Conservation (phyloP, 306 rosid species). For the Dryas octopetala region DNA sequence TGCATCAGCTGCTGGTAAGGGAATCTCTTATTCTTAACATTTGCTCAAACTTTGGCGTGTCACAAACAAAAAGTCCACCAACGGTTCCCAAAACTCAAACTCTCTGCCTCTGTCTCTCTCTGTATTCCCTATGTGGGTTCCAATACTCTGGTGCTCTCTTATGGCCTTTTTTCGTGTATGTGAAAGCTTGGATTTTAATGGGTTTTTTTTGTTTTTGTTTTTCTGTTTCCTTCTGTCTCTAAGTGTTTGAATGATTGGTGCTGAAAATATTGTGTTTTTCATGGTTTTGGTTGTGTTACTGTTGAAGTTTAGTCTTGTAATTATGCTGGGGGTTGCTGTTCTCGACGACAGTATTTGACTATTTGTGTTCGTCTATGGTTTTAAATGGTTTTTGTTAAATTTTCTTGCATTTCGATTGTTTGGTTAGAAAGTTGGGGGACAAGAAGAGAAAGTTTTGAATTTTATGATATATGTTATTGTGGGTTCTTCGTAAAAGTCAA, state of each 20-base stretch:
- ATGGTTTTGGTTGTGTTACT: not conserved
- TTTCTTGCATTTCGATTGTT: constrained; percentile 24
- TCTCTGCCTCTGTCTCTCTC: not conserved
- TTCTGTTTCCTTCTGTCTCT: not conserved
- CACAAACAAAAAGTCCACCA: not conserved
- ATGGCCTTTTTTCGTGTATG: not conserved
- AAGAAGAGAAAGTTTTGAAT: not conserved
- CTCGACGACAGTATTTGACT: constrained; percentile 22
- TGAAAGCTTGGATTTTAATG: constrained; percentile 29
- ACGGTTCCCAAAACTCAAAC: constrained; percentile 22
- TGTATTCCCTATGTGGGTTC: constrained; percentile 1
- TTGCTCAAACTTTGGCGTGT: constrained; percentile 9
- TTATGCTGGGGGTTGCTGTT: constrained; percentile 5
- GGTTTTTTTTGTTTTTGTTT: constrained; percentile 4
- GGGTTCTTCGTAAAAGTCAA: not conserved
- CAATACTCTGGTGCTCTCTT: constrained; percentile 1
- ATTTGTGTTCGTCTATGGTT: constrained; percentile 1
- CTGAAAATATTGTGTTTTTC: not conserved
- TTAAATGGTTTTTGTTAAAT: not conserved
- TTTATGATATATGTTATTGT: constrained; percentile 12
- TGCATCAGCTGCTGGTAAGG: constrained; percentile 19
- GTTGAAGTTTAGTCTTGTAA: not conserved
- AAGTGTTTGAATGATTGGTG: constrained; percentile 4
- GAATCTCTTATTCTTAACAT: constrained; percentile 13
- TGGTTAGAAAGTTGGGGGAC: constrained; percentile 12